These are phyloP conservation scores for Terfezia boudieri DNA, from an alignment of 495 filamentous ascomycete genomes.

Conservation along the genomic window DNA sequence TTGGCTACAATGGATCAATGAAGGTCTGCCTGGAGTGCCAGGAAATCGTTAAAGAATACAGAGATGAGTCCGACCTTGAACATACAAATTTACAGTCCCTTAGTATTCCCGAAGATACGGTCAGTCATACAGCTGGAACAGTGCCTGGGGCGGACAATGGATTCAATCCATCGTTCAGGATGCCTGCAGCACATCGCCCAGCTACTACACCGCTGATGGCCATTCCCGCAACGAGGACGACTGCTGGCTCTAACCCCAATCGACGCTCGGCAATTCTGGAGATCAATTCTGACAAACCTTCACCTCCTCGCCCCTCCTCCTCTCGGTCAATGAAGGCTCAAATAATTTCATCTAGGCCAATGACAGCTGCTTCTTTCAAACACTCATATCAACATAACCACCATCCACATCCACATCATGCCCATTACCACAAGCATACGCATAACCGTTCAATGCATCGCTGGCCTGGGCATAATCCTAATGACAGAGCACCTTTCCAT, in stretches of 20 bases:
- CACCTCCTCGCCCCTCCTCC: slow-evolving; percentile 62
- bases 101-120: neutral
- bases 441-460: slow-evolving; percentile 37
- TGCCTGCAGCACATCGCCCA: slow-evolving; percentile 13
- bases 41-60: slow-evolving; percentile 68
- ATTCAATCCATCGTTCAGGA: slow-evolving; percentile 9
- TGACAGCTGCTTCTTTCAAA: slow-evolving; percentile 55
- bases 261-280: slow-evolving; percentile 75
- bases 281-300: slow-evolving; percentile 49
- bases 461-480: slow-evolving; percentile 29
- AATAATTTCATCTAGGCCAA: slow-evolving; percentile 40
- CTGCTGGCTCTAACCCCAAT: slow-evolving; percentile 51
- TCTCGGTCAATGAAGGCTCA: slow-evolving; percentile 77
- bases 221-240: slow-evolving; percentile 65
- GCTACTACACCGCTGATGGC: slow-evolving; percentile 43
- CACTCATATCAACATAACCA: slow-evolving; percentile 68
- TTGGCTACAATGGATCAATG: slow-evolving; percentile 68
- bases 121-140: slow-evolving; percentile 14
- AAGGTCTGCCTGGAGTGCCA: slow-evolving; percentile 93
- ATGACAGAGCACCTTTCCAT: slow-evolving; percentile 75
- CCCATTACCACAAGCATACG: slow-evolving; percentile 72
- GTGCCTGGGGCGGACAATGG: slow-evolving; percentile 19
- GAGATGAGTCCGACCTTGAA: slow-evolving; percentile 66
- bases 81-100: slow-evolving; percentile 38
- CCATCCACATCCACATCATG: slow-evolving; percentile 42